Percentiles rank a stretch among this genome's conserved stretches.
Conservation (phyloP, 371 early-diverging fungal genomes). For the Apophysomyces trapeziformis region DNA sequence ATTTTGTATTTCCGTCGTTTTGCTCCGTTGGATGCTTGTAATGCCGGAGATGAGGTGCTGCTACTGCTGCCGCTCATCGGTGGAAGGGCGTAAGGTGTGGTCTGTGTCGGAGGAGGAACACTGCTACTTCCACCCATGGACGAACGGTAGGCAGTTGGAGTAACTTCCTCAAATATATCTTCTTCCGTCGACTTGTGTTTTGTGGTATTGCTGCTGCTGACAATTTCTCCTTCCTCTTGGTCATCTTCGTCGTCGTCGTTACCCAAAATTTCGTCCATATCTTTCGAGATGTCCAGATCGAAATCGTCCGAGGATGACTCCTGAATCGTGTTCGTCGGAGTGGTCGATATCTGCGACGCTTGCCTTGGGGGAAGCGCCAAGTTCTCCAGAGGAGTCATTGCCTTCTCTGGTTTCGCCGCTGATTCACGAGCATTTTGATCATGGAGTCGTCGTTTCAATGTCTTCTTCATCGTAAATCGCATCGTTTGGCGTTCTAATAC, state of each 20-base stretch:
- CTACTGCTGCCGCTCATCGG: constrained; percentile 1
- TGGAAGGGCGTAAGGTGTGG: background rate
- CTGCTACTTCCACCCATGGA: background rate
- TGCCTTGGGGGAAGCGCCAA: constrained; percentile 3
- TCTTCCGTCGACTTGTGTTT: background rate
- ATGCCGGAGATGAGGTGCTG: background rate
- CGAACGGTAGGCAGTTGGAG: background rate
- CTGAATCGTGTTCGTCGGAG: background rate
- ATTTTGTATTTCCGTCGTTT: constrained; percentile 18
- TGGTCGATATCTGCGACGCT: background rate
- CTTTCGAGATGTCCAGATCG: constrained; percentile 4
- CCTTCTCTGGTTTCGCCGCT: background rate
- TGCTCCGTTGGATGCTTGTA: background rate
- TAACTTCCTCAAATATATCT: constrained; percentile 7
- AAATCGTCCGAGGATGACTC: background rate
- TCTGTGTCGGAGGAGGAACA: background rate
- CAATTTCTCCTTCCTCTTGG: constrained; percentile 1
- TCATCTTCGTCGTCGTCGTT: background rate
- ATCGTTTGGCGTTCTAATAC: constrained; percentile 1
- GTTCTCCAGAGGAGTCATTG: background rate
- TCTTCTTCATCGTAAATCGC: background rate
- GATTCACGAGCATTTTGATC: constrained; percentile 4
- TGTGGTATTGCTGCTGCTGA: background rate
- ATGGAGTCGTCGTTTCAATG: constrained; percentile 5
- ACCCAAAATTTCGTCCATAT: constrained; percentile 3